Evolutionary conservation across 208 protist genomes (phyloP).

Genomic region (Leishmania tropica): DNA sequence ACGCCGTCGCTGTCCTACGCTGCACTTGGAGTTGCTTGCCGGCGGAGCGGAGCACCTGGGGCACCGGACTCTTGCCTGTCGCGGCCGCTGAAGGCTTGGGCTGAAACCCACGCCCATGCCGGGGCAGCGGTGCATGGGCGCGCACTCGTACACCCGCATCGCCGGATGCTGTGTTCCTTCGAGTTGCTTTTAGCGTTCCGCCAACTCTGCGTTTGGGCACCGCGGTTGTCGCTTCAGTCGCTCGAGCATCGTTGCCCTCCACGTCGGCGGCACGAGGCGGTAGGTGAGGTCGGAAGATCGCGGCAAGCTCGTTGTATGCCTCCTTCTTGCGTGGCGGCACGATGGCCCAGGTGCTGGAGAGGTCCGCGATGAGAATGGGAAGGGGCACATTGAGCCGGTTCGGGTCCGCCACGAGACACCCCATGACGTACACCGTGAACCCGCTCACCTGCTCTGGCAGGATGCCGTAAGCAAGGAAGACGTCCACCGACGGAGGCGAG

Average conservation of each 20-base stretch:
- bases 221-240: neutral
- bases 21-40: slow-evolving; percentile 1
- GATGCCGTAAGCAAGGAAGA: slow-evolving; percentile 56
- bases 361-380: slow-evolving; percentile 65
- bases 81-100: neutral
- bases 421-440: slow-evolving; percentile 80
- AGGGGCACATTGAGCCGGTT: slow-evolving; percentile 42
- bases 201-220: neutral
- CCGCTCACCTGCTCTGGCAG: slow-evolving; percentile 47
- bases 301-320: slow-evolving; percentile 50
- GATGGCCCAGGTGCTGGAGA: slow-evolving; percentile 69
- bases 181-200: neutral
- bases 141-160: neutral
- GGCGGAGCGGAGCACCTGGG: neutral
- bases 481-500: slow-evolving; percentile 38
- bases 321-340: slow-evolving; percentile 59
- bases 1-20: neutral
- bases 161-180: neutral
- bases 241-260: neutral
- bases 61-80: neutral
- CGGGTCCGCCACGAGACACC: slow-evolving; percentile 50
- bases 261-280: neutral
- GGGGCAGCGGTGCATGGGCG: slow-evolving; percentile 3
- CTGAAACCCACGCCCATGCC: neutral
- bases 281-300: slow-evolving; percentile 32